These are phyloP conservation scores for Puccinia polysora DNA, from an alignment of 1,284 basidiomycete species.

Conservation along the genomic window DNA sequence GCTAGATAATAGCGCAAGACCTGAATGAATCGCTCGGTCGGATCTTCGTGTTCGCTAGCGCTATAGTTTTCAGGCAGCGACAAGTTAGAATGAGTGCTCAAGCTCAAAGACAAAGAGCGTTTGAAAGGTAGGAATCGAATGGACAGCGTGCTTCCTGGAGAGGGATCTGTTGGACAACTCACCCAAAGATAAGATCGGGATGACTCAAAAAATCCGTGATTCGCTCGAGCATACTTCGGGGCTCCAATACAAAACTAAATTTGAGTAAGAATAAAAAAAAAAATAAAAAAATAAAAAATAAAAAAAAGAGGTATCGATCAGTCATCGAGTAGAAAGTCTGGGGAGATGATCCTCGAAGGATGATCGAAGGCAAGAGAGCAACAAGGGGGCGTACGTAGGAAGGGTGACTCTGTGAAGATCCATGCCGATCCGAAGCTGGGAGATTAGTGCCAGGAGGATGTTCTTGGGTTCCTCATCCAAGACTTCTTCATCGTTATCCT, in stretches of 20 bases:
- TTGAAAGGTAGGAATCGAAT: too few species aligned
- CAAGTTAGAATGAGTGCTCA: conserved; percentile 40
- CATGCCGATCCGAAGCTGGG: conserved; percentile 86
- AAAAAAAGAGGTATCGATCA: background rate
- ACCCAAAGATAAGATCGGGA: conserved; percentile 94
- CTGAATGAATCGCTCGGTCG: conserved; percentile 84
- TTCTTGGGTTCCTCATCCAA: conserved; percentile 55
- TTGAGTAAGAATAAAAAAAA: conserved; percentile 54
- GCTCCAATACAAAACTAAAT: conserved; percentile 90
- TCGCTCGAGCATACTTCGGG: conserved; percentile 85
- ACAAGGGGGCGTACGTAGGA: conserved; percentile 9
- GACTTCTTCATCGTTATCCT: conserved; percentile 53
- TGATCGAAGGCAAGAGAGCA: too few species aligned
- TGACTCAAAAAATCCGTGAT: conserved; percentile 99
- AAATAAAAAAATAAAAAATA: background rate
- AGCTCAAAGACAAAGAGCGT: too few species aligned
- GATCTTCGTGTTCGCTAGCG: conserved; percentile 68
- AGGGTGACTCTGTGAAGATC: conserved; percentile 82
- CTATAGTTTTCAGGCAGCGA: conserved; percentile 55
- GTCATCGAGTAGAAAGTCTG: background rate
- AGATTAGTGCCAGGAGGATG: conserved; percentile 61
- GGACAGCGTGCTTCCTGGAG: too few species aligned
- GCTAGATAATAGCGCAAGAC: conserved; percentile 92
- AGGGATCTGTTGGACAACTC: conserved; percentile 55
- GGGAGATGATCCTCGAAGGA: too few species aligned